Evolutionary conservation across 164 flowering plant species (phyloP), one percentile per base, ranked within the genome.

Genomic region (Sedum album): DNA sequence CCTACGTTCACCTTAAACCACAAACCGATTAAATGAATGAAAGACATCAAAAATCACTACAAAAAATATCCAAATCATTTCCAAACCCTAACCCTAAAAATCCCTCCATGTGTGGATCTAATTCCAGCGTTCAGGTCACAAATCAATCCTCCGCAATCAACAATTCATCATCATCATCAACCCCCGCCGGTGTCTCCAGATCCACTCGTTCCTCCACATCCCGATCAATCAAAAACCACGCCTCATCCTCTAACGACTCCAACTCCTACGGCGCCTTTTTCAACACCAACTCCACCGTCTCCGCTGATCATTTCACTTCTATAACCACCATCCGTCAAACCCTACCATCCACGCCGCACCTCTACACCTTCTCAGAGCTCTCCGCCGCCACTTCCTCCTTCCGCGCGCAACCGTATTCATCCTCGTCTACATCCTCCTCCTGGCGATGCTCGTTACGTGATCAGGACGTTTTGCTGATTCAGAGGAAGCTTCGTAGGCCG

Each of bases 401-500:
- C 79, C 75, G 75, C 66, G 69, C 81, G 33, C 75, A 78, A 13
- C 81, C 79, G 4, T 57, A 76, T 70, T 77, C 85, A 13, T 67
- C 82, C 15, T 79, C 89, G 15, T 73, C 88, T 28, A 76, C 97
- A 44, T 76, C 91, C 36, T 72, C 85, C 31, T 81, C 82, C 31
- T 93, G 98, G 98, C 83, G 85, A 33, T 86, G 94, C 77, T 25
- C 65, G 17, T 57, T 89, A 20, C 83, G 87, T 14, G 79, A 75
- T 42, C 76, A 73, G 9, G 81, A 83, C 65, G 82, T 68, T 8
- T 48, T 86, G 31, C 68, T 91, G 36, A 74, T 85, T 73, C 98
- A 85, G 66, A 81, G 96, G 5, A 79, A 76, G 69, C 76, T 85
- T 68, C 87, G 84, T 8, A 80, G 88, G 15, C 69, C 68, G 42